Conservation (phyloP, 768 basidiomycete species). For the Arthromyces matolae region DNA sequence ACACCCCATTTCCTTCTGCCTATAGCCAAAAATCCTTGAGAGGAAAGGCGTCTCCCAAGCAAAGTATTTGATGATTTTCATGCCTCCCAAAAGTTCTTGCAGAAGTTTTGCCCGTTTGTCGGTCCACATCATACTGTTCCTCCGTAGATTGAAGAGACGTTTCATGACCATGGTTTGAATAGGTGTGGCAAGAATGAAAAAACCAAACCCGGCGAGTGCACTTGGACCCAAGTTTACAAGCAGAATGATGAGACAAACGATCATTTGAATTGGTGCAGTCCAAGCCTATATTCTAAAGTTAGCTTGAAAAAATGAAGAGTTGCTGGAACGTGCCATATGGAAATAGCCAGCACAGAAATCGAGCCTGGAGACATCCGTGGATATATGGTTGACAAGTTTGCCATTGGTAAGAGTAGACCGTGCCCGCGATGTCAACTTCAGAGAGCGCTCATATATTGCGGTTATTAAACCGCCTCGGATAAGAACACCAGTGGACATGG, state of each 20-base stretch:
- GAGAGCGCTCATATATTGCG: constrained; percentile 75
- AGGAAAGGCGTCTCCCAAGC: constrained; percentile 86
- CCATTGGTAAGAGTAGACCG: constrained; percentile 82
- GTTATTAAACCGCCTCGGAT: constrained; percentile 83
- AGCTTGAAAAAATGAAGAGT: neutral
- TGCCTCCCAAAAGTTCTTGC: constrained; percentile 85
- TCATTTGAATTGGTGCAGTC: constrained; percentile 74
- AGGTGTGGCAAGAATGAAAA: constrained; percentile 70
- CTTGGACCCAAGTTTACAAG: constrained; percentile 69
- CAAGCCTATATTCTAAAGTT: constrained; percentile 40
- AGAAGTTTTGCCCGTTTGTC: constrained; percentile 87
- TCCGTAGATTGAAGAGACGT: constrained; percentile 60
- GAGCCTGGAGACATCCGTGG: constrained; percentile 86
- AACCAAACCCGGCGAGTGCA: constrained; percentile 49
- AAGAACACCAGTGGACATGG: constrained; percentile 71
- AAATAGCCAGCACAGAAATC: constrained; percentile 83
- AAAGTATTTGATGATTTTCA: constrained; percentile 92
- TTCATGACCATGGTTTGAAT: constrained; percentile 74
- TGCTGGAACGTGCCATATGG: constrained; percentile 48
- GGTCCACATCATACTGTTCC: constrained; percentile 82
- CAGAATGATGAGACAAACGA: constrained; percentile 72
- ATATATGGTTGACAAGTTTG: constrained; percentile 90
- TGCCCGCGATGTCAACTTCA: constrained; percentile 74
- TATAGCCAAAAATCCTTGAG: constrained; percentile 62
- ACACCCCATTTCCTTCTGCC: constrained; percentile 69